These are phyloP conservation scores for Rhodotorula babjevae DNA, from an alignment of 768 basidiomycete genomes.

Conservation along the genomic window DNA sequence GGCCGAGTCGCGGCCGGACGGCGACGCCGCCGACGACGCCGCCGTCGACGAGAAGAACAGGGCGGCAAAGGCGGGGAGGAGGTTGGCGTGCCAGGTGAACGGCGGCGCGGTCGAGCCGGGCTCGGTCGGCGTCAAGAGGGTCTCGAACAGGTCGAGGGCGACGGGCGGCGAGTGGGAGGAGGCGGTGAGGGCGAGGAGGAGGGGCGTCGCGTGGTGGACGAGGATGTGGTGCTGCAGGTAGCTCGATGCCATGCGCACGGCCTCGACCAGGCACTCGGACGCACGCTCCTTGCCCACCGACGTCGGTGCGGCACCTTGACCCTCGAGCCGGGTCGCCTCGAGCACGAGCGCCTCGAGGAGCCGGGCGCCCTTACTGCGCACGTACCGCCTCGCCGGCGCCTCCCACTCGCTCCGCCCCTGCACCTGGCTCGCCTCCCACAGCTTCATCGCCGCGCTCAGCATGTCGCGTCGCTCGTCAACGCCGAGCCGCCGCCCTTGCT, in stretches of 20 bases:
- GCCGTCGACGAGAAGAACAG: constrained; percentile 19
- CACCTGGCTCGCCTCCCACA: constrained; percentile 15
- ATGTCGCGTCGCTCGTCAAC: background rate
- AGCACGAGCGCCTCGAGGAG: constrained; percentile 6
- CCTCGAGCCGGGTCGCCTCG: constrained; percentile 7
- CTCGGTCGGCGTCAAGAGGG: background rate
- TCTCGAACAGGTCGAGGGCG: constrained; percentile 18
- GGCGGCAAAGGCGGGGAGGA: constrained; percentile 6
- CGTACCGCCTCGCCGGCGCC: background rate
- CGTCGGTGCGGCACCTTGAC: background rate
- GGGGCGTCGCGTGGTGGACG: constrained; percentile 1
- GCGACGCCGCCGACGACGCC: no score
- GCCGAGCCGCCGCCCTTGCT: background rate
- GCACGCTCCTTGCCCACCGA: background rate
- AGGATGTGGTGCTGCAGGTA: constrained; percentile 12
- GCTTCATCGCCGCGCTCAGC: background rate
- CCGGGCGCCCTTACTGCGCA: background rate
- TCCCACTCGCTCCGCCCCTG: constrained; percentile 8
- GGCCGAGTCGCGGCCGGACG: background rate
- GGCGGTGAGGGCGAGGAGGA: constrained; percentile 21
- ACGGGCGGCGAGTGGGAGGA: background rate
- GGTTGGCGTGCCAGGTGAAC: constrained; percentile 14
- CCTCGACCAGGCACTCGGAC: background rate
- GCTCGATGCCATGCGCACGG: background rate
- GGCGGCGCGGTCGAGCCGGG: background rate